Base-by-base conservation (phyloP, 495 filamentous ascomycete species). In the Cercophora samala region DNA sequence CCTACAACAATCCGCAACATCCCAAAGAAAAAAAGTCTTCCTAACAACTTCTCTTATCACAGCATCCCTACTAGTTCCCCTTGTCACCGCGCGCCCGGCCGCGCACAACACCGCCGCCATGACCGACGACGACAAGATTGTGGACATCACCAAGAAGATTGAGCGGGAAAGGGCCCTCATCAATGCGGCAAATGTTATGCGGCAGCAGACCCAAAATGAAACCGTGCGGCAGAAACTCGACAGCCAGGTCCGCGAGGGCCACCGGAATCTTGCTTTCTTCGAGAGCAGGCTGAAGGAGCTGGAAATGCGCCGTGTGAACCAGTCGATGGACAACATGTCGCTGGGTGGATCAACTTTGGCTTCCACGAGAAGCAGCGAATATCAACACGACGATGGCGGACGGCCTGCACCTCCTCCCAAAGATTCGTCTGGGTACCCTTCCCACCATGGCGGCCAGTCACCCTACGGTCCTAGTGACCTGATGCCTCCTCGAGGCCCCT, bases 131-230 rank as follows among this genome's bases (percentile, higher is more conserved):
- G 90, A 93, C 73, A 87, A 91, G 72, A 87, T 94, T 80, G 86
- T 84, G 80, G 90, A 93, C 81, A 91, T 98, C 82, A 87, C 90
- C 81, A 90, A 88, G 81, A 98, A 99, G 91, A 97, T 98, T 80
- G 93, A 97, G 84, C 87, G 95, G 77, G 96, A 99, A 79, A 93
- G 94, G 84, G 90, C 90, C 72, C 87, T 99, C 70, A 95, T 99
- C 84, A 89, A 91, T 78, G 93, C 91, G 70, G 96, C 96, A 62
- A 92, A 92, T 76, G 86, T 90, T 66, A 96, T 99, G 91, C 90
- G 93, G 83, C 91, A 92, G 81, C 92, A 93, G 73, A 97, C 94
- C 72, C 88, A 92, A 80, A 98, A 99, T 77, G 89, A 91, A 64
- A 81, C 87, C 64, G 93, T 98, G 66, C 91, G 93, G 72, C 91